These are phyloP conservation scores for Corynespora cassiicola DNA, from an alignment of 2,329 filamentous ascomycete species.

Conservation along the genomic window DNA sequence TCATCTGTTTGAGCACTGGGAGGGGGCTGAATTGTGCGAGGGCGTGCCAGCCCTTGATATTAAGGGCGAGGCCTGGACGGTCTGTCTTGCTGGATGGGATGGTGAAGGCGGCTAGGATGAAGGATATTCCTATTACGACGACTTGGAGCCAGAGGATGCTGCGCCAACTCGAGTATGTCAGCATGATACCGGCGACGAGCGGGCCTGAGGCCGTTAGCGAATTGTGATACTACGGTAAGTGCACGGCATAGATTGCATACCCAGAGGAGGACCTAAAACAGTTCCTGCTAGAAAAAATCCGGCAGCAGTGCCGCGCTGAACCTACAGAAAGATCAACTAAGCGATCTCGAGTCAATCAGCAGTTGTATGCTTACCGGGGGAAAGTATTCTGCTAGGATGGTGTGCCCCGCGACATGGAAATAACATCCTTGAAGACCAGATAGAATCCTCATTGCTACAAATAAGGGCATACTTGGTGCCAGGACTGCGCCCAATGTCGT, in stretches of 20 bases:
- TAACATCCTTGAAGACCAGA: slow-evolving; percentile 21
- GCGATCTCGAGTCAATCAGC: neutral
- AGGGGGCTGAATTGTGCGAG: slow-evolving; percentile 25
- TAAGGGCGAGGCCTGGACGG: slow-evolving; percentile 8
- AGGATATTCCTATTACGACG: slow-evolving; percentile 33
- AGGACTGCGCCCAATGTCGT: slow-evolving; percentile 20
- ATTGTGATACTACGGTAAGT: too few relatives aligned
- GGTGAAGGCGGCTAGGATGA: slow-evolving; percentile 34
- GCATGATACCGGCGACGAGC: slow-evolving; percentile 38
- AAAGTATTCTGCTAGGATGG: slow-evolving; percentile 24
- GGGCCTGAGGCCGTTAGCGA: too few relatives aligned
- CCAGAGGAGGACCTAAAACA: slow-evolving; percentile 51
- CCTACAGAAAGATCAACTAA: slow-evolving; percentile 17
- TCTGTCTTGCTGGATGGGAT: slow-evolving; percentile 14
- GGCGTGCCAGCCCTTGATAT: slow-evolving; percentile 9
- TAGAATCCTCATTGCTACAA: slow-evolving; percentile 20
- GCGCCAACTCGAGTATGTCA: slow-evolving; percentile 37
- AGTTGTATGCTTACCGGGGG: slow-evolving; percentile 12
- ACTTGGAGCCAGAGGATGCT: slow-evolving; percentile 42
- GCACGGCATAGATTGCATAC: slow-evolving; percentile 41
- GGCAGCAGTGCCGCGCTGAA: slow-evolving; percentile 51
- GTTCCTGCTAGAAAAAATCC: slow-evolving; percentile 53
- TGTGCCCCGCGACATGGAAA: slow-evolving; percentile 24
- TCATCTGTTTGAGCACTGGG: slow-evolving; percentile 22
- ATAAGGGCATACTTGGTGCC: slow-evolving; percentile 13